Conservation (phyloP, 805 yeast genomes). For the Ogataea sp. region DNA sequence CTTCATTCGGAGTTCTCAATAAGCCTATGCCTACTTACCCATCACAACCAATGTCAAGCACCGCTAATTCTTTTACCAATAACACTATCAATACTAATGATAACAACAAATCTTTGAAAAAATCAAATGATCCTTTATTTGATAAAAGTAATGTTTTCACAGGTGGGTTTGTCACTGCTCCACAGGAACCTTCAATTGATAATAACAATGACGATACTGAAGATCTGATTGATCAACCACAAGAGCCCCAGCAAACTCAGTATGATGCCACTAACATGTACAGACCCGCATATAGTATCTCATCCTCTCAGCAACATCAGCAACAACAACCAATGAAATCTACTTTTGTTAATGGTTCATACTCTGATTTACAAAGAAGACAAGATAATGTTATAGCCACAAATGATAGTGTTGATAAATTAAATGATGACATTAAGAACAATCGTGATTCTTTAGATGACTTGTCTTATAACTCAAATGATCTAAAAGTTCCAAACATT, state of each 20-base stretch:
- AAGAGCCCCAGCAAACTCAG: not conserved
- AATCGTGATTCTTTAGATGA: not conserved
- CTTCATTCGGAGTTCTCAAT: too few species aligned
- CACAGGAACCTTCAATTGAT: too few species aligned
- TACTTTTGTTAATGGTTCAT: too few species aligned
- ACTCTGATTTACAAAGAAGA: not conserved
- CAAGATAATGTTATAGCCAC: too few species aligned
- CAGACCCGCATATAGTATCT: not conserved
- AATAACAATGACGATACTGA: not conserved
- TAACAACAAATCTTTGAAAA: not conserved
- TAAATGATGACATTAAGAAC: too few species aligned
- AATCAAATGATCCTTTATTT: not conserved
- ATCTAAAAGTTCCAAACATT: constrained; percentile 3
- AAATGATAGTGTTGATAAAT: too few species aligned
- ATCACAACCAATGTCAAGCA: too few species aligned
- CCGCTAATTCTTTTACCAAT: too few species aligned
- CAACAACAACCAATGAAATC: too few species aligned
- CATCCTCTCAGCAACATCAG: not conserved
- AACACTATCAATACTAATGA: too few species aligned
- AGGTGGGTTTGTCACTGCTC: not conserved
- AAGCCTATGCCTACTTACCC: too few species aligned
- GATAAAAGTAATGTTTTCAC: not conserved
- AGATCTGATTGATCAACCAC: not conserved
- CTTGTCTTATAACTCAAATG: not conserved
- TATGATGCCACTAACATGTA: not conserved